A percentile compares a stretch with the other conserved stretches of the same genome.
phyloP scores from a whole-genome alignment of 208 protist genomes.

The Leishmania mexicana region DNA sequence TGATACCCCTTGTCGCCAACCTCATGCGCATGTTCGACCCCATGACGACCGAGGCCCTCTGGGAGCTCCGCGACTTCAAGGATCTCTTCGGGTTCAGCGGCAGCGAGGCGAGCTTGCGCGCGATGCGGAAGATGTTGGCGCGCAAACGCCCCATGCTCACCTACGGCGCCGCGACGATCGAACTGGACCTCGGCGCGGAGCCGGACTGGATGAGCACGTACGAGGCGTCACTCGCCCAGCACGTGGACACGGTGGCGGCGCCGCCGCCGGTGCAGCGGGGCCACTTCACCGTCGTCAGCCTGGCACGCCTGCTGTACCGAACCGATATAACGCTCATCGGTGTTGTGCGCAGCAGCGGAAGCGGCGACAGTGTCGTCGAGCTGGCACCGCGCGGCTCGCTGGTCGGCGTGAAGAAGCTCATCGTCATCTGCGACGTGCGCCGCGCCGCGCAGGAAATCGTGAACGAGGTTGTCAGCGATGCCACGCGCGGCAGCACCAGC shows the following conservation, averaged over 20 bases:
- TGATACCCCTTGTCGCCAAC: constrained; percentile 38
- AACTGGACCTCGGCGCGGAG: constrained; percentile 21
- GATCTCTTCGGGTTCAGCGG: constrained; percentile 35
- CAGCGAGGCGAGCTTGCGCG: constrained; percentile 27
- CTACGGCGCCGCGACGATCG: constrained; percentile 31
- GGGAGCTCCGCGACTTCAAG: constrained; percentile 40
- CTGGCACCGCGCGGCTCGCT: constrained; percentile 33
- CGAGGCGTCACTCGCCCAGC: constrained; percentile 47
- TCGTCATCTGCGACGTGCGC: constrained; percentile 37
- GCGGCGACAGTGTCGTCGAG: constrained; percentile 21
- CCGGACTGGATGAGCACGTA: constrained; percentile 42
- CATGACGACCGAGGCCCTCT: constrained; percentile 31
- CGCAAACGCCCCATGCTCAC: constrained; percentile 44
- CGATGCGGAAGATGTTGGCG: constrained; percentile 28
- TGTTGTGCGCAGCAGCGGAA: constrained; percentile 21
- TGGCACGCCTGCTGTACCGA: constrained; percentile 33
- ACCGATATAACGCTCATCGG: constrained; percentile 36
- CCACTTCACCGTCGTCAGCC: constrained; percentile 35
- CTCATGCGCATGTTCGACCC: constrained; percentile 44
- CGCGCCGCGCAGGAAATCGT: constrained; percentile 27
- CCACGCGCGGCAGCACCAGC: constrained; percentile 7
- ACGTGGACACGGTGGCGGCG: constrained; percentile 30
- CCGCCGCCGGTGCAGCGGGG: constrained; percentile 24
- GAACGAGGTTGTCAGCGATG: constrained; percentile 14
- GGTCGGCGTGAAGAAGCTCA: constrained; percentile 33